Conservation (phyloP, 2,329 filamentous ascomycete genomes). For the Aspergillus sp. region DNA sequence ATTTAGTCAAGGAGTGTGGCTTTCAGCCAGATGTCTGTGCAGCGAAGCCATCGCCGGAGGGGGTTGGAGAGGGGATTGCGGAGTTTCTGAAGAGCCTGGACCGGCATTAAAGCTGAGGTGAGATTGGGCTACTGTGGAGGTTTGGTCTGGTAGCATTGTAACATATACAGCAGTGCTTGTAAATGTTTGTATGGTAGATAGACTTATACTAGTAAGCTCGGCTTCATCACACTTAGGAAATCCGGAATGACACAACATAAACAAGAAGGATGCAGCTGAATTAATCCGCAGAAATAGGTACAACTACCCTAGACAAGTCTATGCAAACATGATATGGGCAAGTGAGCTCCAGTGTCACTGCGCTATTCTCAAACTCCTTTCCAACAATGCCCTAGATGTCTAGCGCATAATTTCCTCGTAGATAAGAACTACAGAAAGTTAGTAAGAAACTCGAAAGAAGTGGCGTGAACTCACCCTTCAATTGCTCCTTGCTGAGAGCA, state of each 20-base stretch:
- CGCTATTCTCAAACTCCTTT: not conserved
- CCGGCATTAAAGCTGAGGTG: not conserved
- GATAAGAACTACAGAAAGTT: constrained; percentile 67
- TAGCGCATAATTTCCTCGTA: constrained; percentile 94
- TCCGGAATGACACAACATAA: not conserved
- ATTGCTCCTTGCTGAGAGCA: constrained; percentile 94
- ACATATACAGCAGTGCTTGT: not conserved
- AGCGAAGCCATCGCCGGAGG: constrained; percentile 78
- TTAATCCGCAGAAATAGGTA: constrained; percentile 16
- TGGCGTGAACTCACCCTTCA: constrained; percentile 69
- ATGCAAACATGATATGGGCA: constrained; percentile 28
- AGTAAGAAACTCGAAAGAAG: constrained; percentile 13
- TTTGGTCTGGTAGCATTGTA: not conserved
- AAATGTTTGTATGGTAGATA: not conserved
- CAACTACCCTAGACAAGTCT: constrained; percentile 19
- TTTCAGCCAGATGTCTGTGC: constrained; percentile 66
- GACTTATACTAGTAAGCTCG: not conserved
- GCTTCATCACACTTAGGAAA: not conserved
- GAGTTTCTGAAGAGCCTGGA: constrained; percentile 44
- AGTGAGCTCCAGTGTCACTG: constrained; percentile 12
- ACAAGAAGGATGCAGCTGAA: constrained; percentile 6
- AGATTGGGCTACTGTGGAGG: not conserved
- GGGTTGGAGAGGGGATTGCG: constrained; percentile 71
- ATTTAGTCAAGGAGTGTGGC: constrained; percentile 57
- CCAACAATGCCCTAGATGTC: not conserved